These are phyloP conservation scores for Aechmea fasciata DNA, from an alignment of 176 grass and related monocot species.

Conservation along the genomic window DNA sequence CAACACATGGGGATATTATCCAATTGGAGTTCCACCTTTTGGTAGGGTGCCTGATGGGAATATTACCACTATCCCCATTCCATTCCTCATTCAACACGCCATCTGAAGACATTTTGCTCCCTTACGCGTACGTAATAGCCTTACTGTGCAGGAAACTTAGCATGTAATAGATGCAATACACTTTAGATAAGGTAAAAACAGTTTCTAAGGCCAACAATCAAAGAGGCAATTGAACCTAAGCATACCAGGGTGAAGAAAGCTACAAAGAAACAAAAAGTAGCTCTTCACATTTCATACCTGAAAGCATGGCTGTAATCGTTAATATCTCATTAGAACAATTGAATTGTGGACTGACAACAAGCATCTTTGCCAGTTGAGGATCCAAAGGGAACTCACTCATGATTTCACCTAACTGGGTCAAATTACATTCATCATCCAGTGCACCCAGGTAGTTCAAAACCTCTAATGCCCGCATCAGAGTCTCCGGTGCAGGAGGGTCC, in stretches of 20 bases:
- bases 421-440: slow-evolving; percentile 82
- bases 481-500: slow-evolving; percentile 97
- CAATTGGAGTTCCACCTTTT: no score
- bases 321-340: slow-evolving; percentile 99
- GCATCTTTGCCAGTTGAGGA: slow-evolving; percentile 97
- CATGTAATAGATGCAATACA: neutral
- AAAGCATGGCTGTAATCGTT: slow-evolving; percentile 92
- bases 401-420: slow-evolving; percentile 67
- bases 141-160: neutral
- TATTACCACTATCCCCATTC: no score
- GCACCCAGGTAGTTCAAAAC: slow-evolving; percentile 89
- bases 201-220: neutral
- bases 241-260: neutral
- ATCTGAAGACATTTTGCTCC: neutral
- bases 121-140: neutral
- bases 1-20: no score
- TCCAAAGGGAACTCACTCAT: slow-evolving; percentile 98
- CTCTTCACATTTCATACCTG: slow-evolving; percentile 38
- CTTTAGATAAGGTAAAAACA: neutral
- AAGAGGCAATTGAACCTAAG: neutral
- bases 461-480: slow-evolving; percentile 84
- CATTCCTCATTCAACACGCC: no score
- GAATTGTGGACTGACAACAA: slow-evolving; percentile 79
- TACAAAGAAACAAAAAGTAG: slow-evolving; percentile 5
- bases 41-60: no score